Evolutionary conservation across 2,329 filamentous ascomycete species (phyloP).

Genomic region (Trichoderma atrobrunneum): DNA sequence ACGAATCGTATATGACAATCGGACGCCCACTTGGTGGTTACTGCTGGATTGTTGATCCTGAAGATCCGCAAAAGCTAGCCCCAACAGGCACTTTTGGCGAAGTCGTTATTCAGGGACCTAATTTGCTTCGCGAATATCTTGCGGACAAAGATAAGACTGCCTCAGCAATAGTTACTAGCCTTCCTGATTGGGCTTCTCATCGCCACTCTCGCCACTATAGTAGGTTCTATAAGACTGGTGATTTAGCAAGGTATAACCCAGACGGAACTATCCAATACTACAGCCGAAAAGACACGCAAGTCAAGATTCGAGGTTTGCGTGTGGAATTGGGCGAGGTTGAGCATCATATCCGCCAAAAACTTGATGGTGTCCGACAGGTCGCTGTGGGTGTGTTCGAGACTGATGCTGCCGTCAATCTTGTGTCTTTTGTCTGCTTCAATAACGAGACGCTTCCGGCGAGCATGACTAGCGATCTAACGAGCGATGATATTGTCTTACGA

Average conservation of each 20-base stretch:
- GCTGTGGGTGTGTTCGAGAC: conserved; percentile 17
- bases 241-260: conserved; percentile 8
- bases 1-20: conserved; percentile 16
- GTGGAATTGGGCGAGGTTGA: conserved; percentile 19
- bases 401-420: conserved; percentile 4
- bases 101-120: conserved; percentile 17
- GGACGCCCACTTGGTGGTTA: conserved; percentile 12
- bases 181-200: conserved; percentile 12
- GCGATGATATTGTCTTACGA: neutral
- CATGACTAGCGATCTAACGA: neutral
- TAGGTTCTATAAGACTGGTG: conserved; percentile 16
- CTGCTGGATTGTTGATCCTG: conserved; percentile 20
- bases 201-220: neutral
- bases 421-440: conserved; percentile 14
- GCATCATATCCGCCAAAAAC: neutral
- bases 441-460: conserved; percentile 8
- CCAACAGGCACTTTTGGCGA: conserved; percentile 15
- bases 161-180: neutral
- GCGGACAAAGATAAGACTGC: conserved; percentile 7
- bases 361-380: conserved; percentile 3
- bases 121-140: conserved; percentile 16
- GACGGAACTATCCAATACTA: conserved; percentile 17
- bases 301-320: conserved; percentile 17
- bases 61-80: conserved; percentile 2
- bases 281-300: conserved; percentile 18